Percentiles rank a stretch among this genome's conserved stretches.
phyloP scores from a whole-genome alignment of 192 early-diverging fungal genomes.

The Backusella westeae region DNA sequence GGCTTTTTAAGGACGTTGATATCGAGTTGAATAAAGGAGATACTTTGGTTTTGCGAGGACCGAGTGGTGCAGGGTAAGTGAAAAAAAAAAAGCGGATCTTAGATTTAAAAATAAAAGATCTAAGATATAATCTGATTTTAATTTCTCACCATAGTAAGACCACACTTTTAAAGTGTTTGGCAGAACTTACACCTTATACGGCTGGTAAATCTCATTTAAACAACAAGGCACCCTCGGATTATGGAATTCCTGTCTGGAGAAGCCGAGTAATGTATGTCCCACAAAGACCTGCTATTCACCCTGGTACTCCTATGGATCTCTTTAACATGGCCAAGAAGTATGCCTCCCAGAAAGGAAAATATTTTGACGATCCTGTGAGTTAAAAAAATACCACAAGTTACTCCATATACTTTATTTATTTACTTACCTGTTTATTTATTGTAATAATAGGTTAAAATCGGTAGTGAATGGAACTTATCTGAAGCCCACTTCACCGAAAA shows the following conservation, averaged over 20 bases:
- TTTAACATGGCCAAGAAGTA: slow-evolving; percentile 56
- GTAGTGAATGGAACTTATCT: slow-evolving; percentile 64
- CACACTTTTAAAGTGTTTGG: slow-evolving; percentile 80
- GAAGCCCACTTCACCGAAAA: slow-evolving; percentile 69
- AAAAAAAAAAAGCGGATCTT: neutral
- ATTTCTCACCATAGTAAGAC: slow-evolving; percentile 57
- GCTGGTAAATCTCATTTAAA: slow-evolving; percentile 55
- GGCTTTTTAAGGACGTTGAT: slow-evolving; percentile 55
- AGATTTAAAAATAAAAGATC: neutral
- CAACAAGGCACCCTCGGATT: slow-evolving; percentile 50
- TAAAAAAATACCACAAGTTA: neutral
- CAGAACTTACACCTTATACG: slow-evolving; percentile 67
- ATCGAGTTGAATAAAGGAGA: slow-evolving; percentile 54
- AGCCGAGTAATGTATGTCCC: slow-evolving; percentile 83
- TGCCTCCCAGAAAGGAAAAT: slow-evolving; percentile 40
- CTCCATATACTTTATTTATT: neutral
- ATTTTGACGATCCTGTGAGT: slow-evolving; percentile 59
- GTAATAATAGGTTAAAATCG: slow-evolving; percentile 48
- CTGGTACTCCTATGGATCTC: slow-evolving; percentile 76
- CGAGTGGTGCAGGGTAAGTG: slow-evolving; percentile 66
- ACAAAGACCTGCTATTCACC: slow-evolving; percentile 68
- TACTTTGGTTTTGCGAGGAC: slow-evolving; percentile 62
- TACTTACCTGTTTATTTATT: neutral
- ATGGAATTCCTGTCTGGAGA: slow-evolving; percentile 73
- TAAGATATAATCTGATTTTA: neutral